Evolutionary conservation across 192 early-diverging fungal genomes (phyloP), one percentile per base, ranked within the genome.

Genomic region (Coemansia sp.): DNA sequence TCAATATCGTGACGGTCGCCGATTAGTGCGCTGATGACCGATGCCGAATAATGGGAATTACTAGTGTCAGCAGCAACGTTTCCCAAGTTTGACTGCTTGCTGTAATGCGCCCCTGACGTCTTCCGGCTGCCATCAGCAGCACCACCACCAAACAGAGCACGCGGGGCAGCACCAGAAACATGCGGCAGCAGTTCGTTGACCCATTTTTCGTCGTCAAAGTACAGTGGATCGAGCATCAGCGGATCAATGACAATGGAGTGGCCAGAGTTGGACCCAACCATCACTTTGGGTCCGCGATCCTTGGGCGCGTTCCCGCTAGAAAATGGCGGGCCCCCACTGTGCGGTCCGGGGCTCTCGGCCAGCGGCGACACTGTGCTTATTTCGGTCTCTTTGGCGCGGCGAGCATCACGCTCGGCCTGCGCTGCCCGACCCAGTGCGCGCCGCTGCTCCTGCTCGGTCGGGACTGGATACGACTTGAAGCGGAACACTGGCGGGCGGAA

Each of bases 401-500:
- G 33, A 0, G 59, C 60, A 14, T 63, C 57, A 10, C 30, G 38
- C 28, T 47, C 48, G 9, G 51, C 56, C 21, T 62, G 56, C 14
- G 35, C 28, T 5, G 56, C 31, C 1, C 19, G 61, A n/a, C 25
- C 14, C 40, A 64, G 31, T 10, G 69, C 69, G 0, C 70, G 60
- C 14, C 45, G 50, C 58, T 68, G 61, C 54, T 78, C 69, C 47
- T 72, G 64, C 65, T 67, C 65, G 1, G 69, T 40, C 11, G 76
- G 76, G n/a, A 78, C 70, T 18, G 58, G 69, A 5, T 48, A 31
- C 3, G 91, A 87, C 38, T 80, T 64, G 78, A 89, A 95, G 38
- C 86, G 79, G 62, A 99, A 93, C 1, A 98, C 83, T 0, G 95
- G 97, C 1, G 92, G 91, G 2, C 89, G 81, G 65, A 93, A 91